Conservation (phyloP, 192 early-diverging fungal species). For the Entomortierella chlamydospora region DNA sequence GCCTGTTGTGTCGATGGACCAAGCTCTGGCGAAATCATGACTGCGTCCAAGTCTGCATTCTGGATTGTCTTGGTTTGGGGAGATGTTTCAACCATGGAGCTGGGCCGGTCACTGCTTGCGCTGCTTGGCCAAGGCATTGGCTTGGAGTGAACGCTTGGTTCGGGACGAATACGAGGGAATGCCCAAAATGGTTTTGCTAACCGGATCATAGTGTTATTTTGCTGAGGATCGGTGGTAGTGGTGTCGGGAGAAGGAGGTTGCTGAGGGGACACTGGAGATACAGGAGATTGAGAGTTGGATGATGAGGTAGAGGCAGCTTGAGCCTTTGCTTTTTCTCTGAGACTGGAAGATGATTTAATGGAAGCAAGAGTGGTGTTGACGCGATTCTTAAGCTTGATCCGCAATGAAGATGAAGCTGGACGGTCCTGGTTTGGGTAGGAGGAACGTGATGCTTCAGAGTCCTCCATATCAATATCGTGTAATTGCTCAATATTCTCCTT, state of each 20-base stretch:
- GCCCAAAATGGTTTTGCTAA: slow-evolving; percentile 40
- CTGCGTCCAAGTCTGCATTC: background rate
- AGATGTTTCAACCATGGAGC: background rate
- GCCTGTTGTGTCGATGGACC: background rate
- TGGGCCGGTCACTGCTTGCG: slow-evolving; percentile 1
- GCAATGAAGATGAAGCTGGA: slow-evolving; percentile 19
- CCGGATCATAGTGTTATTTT: slow-evolving; percentile 12
- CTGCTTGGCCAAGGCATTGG: slow-evolving; percentile 11
- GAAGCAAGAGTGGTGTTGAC: slow-evolving; percentile 31
- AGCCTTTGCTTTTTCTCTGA: slow-evolving; percentile 27
- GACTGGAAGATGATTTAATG: slow-evolving; percentile 39
- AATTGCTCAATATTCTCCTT: slow-evolving; percentile 3
- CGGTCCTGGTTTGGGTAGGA: background rate
- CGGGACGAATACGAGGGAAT: slow-evolving; percentile 23
- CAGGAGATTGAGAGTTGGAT: background rate
- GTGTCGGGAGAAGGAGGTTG: background rate
- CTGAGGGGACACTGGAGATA: background rate
- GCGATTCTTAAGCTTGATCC: slow-evolving; percentile 38
- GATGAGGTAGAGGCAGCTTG: slow-evolving; percentile 3
- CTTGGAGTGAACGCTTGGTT: slow-evolving; percentile 10
- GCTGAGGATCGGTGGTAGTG: slow-evolving; percentile 1
- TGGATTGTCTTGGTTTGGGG: background rate
- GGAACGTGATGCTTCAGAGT: slow-evolving; percentile 15
- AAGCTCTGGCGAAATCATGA: slow-evolving; percentile 21
- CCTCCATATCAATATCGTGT: slow-evolving; percentile 28